Conservation (phyloP, 345 rosid species). For the Clarkia xantiana region DNA sequence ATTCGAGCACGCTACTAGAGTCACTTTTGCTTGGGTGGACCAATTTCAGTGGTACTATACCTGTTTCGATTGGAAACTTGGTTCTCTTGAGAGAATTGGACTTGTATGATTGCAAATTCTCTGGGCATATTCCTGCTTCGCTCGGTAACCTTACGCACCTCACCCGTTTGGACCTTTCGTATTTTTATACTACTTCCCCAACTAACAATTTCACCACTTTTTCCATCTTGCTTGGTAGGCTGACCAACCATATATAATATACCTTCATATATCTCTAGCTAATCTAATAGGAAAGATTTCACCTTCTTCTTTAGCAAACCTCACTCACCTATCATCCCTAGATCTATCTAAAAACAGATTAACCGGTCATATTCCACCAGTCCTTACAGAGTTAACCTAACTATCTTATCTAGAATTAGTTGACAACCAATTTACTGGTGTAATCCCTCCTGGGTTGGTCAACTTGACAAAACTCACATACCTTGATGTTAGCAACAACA, state of each 20-base stretch:
- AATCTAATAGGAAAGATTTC: not conserved
- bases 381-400: constrained; percentile 2
- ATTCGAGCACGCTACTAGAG: no score
- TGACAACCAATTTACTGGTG: constrained; percentile 9
- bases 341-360: not conserved
- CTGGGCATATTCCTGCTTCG: not conserved
- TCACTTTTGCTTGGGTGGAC: no score
- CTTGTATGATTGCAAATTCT: not conserved
- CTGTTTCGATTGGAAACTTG: constrained; percentile 1
- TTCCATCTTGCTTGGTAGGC: not conserved
- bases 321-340: not conserved
- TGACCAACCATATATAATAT: not conserved
- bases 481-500: not conserved
- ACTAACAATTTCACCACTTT: not conserved
- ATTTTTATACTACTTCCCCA: not conserved
- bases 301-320: not conserved
- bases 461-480: constrained; percentile 8
- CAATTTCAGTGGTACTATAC: not conserved
- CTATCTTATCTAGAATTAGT: fast-evolving
- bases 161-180: not conserved
- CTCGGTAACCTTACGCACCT: constrained; percentile 2
- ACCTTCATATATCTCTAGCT: fast-evolving
- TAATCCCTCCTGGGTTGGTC: not conserved
- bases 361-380: constrained; percentile 6
- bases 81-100: not conserved